phyloP scores from a whole-genome alignment of 352 stramenopile species.

The Globisporangium mamillatum region DNA sequence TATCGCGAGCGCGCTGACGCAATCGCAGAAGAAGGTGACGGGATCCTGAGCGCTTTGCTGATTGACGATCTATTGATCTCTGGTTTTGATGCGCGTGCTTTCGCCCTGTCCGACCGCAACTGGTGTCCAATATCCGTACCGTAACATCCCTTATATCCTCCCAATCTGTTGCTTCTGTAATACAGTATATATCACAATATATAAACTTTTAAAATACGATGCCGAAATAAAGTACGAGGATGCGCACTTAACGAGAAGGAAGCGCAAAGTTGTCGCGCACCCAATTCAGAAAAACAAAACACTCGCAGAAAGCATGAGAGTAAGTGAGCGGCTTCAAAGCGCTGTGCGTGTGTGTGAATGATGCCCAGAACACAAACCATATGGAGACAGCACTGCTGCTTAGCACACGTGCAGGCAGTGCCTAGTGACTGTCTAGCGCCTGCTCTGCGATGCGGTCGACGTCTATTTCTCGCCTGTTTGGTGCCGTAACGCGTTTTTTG shows the following conservation, averaged over 20 bases:
- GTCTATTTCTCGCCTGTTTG: not conserved
- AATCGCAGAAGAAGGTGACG: not conserved
- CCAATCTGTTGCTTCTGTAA: no score
- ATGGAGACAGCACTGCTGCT: not conserved
- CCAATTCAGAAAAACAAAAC: not conserved
- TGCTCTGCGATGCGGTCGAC: not conserved
- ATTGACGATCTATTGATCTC: not conserved
- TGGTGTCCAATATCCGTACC: no score
- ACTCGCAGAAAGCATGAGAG: not conserved
- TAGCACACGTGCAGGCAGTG: no score
- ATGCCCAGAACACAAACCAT: not conserved
- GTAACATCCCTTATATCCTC: no score
- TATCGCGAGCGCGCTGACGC: not conserved
- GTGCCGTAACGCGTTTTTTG: not conserved
- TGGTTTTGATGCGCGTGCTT: not conserved
- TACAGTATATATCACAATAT: no score
- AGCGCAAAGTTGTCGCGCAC: not conserved
- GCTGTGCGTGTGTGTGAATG: not conserved
- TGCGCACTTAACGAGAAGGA: no score
- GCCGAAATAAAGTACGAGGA: no score
- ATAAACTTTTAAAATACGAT: no score
- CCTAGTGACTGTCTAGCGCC: not conserved
- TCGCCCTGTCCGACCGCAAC: not conserved
- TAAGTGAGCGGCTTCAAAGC: not conserved
- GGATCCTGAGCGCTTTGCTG: not conserved